Evolutionary conservation across 495 filamentous ascomycete species (phyloP), one percentile per base, ranked within the genome.

Genomic region (Penicillium paradoxum): DNA sequence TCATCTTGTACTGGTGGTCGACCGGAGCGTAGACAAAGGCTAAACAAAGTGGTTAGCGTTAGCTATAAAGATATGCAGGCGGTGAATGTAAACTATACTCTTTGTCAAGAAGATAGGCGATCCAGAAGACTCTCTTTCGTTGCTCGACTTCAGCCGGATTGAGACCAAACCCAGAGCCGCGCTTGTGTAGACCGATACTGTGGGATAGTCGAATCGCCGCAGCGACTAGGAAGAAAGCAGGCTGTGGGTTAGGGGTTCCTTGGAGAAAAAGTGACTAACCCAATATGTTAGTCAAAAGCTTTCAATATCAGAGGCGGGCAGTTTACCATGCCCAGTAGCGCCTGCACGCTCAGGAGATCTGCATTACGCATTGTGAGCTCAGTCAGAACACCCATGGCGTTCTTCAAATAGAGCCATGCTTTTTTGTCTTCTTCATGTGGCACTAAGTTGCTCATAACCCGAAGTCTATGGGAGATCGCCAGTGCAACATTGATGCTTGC

Each of bases 61-160:
- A 3, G 17, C 30, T n/a, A 44, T 7, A 21, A 19, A 17, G 19
- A 14, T 25, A 18, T 17, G 24, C 2, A 0, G 25, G 2, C 18
- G 24, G 7, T 17, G 37, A 11, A 5, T 11, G 10, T 17, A 38
- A 1, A 0, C 69, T 76, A 52, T 68, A 84, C 80, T 97, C 93
- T 73, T 95, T 96, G 64, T 98, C 93, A 24, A 97, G 73, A 72
- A 95, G 83, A 63, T 98, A 98, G 11, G 88, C 91, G 61, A 98
- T 96, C 93, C 93, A 98, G 61, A 97, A 98, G 2, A 97, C 93
- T 56, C 93, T 76, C 73, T 96, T 96, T 29, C 93, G 81, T 69
- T 98, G 93, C 67, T 98, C 95, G 39, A 91, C 86, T 64, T 98
- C 93, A 17, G 90, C 84, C 13, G 84, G 82, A 60, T 91, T 96